Base-by-base conservation (phyloP, 2,329 filamentous ascomycete genomes). In the Alternaria postmessia region DNA sequence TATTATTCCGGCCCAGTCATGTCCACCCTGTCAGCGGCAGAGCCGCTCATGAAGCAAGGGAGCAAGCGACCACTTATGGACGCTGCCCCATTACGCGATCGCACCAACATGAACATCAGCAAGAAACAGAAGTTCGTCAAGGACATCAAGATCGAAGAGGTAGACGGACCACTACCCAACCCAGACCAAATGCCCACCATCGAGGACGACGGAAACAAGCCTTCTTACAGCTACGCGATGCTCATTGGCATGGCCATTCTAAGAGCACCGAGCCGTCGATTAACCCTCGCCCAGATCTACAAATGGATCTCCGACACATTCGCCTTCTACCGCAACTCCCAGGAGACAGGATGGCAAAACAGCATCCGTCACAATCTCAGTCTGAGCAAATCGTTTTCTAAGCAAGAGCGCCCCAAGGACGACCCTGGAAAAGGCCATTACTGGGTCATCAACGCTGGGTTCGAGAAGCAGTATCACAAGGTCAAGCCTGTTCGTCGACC, bases 221-320 rank as follows among this genome's bases (percentile, higher is more conserved):
- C 95, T 6, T 87, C 89, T 5, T 93, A 94, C 79, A 98, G 94
- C 81, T 99, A 99, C 77, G 94, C 95, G 20, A 91, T 91, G 69
- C 86, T 99, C 69, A 98, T 98, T 66, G 95, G 92, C 75, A 97
- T 97, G 94, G 93, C 95, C 52, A 97, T 99, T 70, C 84, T 98
- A 22, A 89, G 94, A 63, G 92, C 95, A 5, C 90, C 91, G 12
- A 88, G 90, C 62, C 89, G 93, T 61, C 90, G 92, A 53, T 84
- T 98, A 63, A 98, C 95, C 1, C 85, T 99, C 18, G 89, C 93
- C 26, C 93, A 97, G 78, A 99, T 99, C 69, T 99, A 98, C 85
- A 97, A 96, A 76, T 99, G 95, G 94, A 98, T 99, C 71, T 96
- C 93, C n/a, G 92, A 96, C 76, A 94, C 90, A 18, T 98, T 91